phyloP scores from a whole-genome alignment of 192 early-diverging fungal species.

The Allomyces macrogynus region DNA sequence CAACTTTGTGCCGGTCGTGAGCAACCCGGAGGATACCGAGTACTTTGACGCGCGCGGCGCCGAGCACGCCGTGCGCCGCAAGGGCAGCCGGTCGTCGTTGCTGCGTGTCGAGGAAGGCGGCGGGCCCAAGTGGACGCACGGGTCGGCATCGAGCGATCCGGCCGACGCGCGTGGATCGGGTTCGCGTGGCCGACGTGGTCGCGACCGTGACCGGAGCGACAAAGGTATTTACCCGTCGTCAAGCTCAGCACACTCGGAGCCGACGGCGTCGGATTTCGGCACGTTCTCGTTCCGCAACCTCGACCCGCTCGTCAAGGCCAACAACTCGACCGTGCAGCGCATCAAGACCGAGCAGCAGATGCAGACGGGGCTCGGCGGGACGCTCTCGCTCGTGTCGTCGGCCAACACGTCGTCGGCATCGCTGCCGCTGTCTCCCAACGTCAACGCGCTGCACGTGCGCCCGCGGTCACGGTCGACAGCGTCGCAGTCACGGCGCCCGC shows the following conservation, averaged over 20 bases:
- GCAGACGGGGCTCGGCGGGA: not conserved
- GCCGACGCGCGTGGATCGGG: conserved; percentile 3
- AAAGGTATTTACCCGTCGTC: no score
- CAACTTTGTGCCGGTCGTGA: conserved; percentile 60
- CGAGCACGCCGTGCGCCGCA: not conserved
- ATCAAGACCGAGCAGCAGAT: conserved; percentile 34
- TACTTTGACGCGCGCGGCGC: conserved; percentile 87
- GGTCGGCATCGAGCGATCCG: no score
- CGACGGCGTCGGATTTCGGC: conserved; percentile 54
- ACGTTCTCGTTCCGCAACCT: conserved; percentile 84
- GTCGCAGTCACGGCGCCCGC: no score
- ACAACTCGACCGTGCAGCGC: conserved; percentile 63
- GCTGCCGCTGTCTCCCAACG: not conserved
- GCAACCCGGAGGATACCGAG: conserved; percentile 60
- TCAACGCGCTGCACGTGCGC: conserved; percentile 1
- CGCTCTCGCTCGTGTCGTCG: not conserved
- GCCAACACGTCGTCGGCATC: conserved; percentile 1
- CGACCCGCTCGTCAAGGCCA: conserved; percentile 69
- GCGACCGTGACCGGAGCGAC: not conserved
- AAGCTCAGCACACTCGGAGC: not conserved
- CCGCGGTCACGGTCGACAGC: not conserved
- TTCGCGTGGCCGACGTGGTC: conserved; percentile 10
- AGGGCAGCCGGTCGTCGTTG: no score
- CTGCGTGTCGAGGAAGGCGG: no score
- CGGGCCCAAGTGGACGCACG: no score